These are phyloP conservation scores for Suillus sp. DNA, from an alignment of 768 basidiomycete species.

Conservation along the genomic window DNA sequence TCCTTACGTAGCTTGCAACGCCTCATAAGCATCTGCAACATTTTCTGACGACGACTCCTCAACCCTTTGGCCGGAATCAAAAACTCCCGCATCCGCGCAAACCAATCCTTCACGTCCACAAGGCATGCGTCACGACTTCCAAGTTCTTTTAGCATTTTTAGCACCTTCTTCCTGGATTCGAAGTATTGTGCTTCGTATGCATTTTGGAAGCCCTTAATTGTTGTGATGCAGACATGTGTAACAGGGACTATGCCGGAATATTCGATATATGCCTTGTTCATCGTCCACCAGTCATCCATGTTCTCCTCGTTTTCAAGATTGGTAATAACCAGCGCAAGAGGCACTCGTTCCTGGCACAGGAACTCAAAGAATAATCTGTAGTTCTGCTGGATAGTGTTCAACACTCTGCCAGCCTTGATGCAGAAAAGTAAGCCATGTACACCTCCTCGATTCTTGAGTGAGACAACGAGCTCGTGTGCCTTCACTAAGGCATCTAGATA, in stretches of 20 bases:
- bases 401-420: constrained; percentile 34
- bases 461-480: constrained; percentile 35
- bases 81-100: neutral
- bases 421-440: constrained; percentile 43
- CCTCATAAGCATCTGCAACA: constrained; percentile 18
- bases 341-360: too few species aligned
- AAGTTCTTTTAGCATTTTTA: constrained; percentile 22
- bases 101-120: neutral
- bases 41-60: neutral
- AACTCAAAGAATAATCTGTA: too few species aligned
- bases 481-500: constrained; percentile 31
- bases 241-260: too few species aligned
- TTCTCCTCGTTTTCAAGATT: too few species aligned
- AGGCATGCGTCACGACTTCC: neutral
- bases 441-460: constrained; percentile 35
- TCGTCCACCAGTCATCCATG: too few species aligned
- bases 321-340: too few species aligned
- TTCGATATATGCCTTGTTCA: too few species aligned
- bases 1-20: constrained; percentile 28
- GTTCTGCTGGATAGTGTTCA: constrained; percentile 14
- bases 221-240: too few species aligned
- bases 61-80: neutral
- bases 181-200: constrained; percentile 12
- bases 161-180: constrained; percentile 25
- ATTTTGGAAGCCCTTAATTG: neutral